These are phyloP conservation scores for Bullera alba DNA, from an alignment of 768 basidiomycete genomes.

Conservation along the genomic window DNA sequence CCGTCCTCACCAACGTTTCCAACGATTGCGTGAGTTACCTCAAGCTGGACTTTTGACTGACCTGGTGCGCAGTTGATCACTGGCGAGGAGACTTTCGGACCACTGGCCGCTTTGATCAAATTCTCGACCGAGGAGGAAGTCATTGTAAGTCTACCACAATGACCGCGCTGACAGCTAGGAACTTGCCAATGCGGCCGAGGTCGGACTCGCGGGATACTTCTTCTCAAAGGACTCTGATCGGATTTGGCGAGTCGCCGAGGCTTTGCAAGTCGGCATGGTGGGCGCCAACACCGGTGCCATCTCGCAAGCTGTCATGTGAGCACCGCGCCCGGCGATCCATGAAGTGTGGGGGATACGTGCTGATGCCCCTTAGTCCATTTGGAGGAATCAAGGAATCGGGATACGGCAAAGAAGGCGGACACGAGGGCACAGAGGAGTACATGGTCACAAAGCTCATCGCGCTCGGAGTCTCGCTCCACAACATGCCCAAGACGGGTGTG, in stretches of 20 bases:
- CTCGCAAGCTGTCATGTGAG: constrained; percentile 39
- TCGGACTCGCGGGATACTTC: constrained; percentile 92
- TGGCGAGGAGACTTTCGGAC: constrained; percentile 91
- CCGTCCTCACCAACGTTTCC: constrained; percentile 80
- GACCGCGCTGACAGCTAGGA: constrained; percentile 37
- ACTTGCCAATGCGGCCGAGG: constrained; percentile 72
- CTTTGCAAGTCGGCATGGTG: constrained; percentile 84
- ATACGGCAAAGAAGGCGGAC: constrained; percentile 72
- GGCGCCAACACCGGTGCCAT: constrained; percentile 43
- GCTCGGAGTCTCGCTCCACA: too few species aligned
- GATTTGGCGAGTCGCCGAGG: constrained; percentile 91
- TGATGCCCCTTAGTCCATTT: constrained; percentile 17
- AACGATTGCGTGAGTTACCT: constrained; percentile 49
- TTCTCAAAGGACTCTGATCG: constrained; percentile 78
- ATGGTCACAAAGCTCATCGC: constrained; percentile 28
- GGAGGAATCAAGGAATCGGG: constrained; percentile 62
- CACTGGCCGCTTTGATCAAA: constrained; percentile 55
- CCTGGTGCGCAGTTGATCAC: constrained; percentile 49
- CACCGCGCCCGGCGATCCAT: neutral
- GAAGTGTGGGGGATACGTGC: neutral
- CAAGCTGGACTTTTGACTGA: constrained; percentile 4
- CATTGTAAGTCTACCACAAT: constrained; percentile 45
- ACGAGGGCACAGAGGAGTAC: constrained; percentile 79
- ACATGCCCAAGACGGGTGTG: too few species aligned
- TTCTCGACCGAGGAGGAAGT: constrained; percentile 95